Base-by-base conservation (phyloP, 148 eudicot species). In the Arctostaphylos glauca region DNA sequence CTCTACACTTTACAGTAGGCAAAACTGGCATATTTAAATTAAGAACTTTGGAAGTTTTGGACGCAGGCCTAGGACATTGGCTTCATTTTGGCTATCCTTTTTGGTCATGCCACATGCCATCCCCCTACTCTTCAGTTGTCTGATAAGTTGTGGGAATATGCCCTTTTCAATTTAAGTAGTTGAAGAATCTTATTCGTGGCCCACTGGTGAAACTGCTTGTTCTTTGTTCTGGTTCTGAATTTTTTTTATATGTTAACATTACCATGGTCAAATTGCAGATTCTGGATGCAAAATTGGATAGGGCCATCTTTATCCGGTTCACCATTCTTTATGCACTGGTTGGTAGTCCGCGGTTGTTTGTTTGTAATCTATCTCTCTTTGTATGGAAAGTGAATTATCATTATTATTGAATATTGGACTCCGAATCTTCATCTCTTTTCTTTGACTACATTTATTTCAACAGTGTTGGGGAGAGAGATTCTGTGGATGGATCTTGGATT, bases 201-300 rank as follows among this genome's bases (percentile, higher is more conserved):
- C 52, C n/a, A 43, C 70, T 77, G 62, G 53, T 54, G 47, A 54
- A 54, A 44, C 43, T 48, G 31, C 74, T 58, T 48, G 71, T 25
- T 67, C 13, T 23, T 58, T 12, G 21, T 52, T 48, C 18, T n/a
- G 83, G 25, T 68, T 62, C 23, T 82, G 41, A 19, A 52, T 5
- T 15, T 76, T 16, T 16, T 3, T 12, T 60, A 9, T 60, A 47
- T 66, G 3, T 62, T 48, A 58, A 66, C 38, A 9, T 59, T 25
- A 46, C 74, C 16, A 15, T 70, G 72, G 21, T 83, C 23, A 82
- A 70, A 78, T 79, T 90, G 82, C 93, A 96, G 99, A 89, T 91
- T 93, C 84, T 96, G 99, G 99, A 93, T 96, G 68, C 98, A 93
- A 83, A 94, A 93, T 66, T 94, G 99, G 98, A 90, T 85, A 81